phyloP scores from a whole-genome alignment of 805 yeast species.

The Candida insectalens region DNA sequence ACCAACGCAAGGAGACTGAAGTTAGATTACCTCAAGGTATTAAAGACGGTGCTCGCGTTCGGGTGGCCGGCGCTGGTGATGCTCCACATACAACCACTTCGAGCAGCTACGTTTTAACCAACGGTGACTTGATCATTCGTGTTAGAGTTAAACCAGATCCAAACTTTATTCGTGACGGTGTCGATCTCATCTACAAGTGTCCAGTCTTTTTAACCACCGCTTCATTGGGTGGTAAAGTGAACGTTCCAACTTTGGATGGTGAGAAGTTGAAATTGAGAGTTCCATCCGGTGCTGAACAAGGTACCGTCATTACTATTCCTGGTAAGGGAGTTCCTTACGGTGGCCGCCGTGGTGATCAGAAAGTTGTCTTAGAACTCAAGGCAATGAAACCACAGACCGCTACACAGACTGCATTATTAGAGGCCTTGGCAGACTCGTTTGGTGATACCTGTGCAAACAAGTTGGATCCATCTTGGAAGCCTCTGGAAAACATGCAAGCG shows the following conservation, averaged over 20 bases:
- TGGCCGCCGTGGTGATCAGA: conserved; percentile 67
- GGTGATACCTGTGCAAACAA: conserved; percentile 75
- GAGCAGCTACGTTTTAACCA: conserved; percentile 53
- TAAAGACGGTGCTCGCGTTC: conserved; percentile 73
- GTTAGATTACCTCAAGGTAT: conserved; percentile 87
- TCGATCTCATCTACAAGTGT: conserved; percentile 54
- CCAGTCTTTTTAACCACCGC: conserved; percentile 92
- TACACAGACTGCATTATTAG: conserved; percentile 81
- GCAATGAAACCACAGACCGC: conserved; percentile 70
- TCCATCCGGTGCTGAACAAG: conserved; percentile 76
- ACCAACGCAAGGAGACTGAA: conserved; percentile 56
- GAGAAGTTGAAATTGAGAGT: conserved; percentile 66
- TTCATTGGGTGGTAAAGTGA: conserved; percentile 84
- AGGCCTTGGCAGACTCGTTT: conserved; percentile 87
- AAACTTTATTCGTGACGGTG: conserved; percentile 54
- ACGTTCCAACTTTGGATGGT: conserved; percentile 82
- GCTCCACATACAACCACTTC: conserved; percentile 73
- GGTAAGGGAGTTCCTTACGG: conserved; percentile 79
- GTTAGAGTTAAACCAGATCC: conserved; percentile 71
- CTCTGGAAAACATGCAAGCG: conserved; percentile 18
- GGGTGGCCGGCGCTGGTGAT: conserved; percentile 86
- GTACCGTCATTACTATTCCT: conserved; percentile 64
- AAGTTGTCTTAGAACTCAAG: conserved; percentile 61
- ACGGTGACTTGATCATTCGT: conserved; percentile 85
- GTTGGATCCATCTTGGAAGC: conserved; percentile 40